Conservation (phyloP, 345 rosid genomes). For the Euclidium syriacum region DNA sequence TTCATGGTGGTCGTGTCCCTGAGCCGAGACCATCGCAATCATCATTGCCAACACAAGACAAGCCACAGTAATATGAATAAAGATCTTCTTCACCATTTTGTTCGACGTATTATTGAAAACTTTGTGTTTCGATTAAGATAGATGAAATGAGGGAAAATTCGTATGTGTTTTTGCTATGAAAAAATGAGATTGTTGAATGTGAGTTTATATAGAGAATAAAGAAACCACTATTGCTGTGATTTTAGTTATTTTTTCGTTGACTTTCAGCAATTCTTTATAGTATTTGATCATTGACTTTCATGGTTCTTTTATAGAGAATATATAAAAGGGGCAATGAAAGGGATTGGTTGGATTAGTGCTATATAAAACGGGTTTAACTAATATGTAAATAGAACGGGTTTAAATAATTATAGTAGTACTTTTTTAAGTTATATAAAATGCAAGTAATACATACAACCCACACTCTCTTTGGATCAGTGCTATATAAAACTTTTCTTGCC, state of each 20-base stretch:
- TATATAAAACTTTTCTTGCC: too few species aligned
- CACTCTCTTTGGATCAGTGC: too few species aligned
- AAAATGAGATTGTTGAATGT: background rate
- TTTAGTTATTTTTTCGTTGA: background rate
- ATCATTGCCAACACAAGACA: conserved; percentile 6
- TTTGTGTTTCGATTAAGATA: background rate
- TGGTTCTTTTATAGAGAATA: too few species aligned
- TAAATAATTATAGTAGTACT: too few species aligned
- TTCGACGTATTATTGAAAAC: background rate
- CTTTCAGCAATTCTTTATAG: background rate
- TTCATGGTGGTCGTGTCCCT: background rate
- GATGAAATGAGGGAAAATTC: background rate
- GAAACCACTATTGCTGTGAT: too few species aligned
- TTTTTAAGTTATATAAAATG: too few species aligned
- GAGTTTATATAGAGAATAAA: background rate
- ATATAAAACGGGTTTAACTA: too few species aligned
- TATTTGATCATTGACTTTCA: conserved; percentile 2
- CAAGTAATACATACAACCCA: too few species aligned
- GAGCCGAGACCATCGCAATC: conserved; percentile 7
- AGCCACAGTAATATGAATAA: conserved; percentile 15
- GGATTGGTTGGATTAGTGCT: too few species aligned
- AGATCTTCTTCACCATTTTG: conserved; percentile 12
- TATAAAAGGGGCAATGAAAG: too few species aligned
- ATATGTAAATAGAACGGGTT: too few species aligned
- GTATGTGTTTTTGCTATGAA: background rate